A percentile compares a stretch with the other conserved stretches of the same genome.
Conservation (phyloP, 768 basidiomycete species). For the Leccinum aurantiacum region DNA sequence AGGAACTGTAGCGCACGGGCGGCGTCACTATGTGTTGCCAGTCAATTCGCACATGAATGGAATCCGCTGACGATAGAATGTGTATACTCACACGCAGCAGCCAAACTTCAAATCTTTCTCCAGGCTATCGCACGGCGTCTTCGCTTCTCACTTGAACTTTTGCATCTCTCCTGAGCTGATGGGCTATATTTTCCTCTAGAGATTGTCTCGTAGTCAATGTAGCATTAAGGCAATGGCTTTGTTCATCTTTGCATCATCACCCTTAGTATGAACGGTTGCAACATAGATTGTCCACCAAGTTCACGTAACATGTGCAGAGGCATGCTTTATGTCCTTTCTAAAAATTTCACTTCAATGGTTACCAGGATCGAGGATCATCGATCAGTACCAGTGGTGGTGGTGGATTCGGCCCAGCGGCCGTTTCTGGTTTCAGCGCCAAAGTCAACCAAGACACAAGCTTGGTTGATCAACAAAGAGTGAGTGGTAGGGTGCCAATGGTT, state of each 20-base stretch:
- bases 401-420: neutral
- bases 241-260: neutral
- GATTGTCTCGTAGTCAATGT: neutral
- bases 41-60: neutral
- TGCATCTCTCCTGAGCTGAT: neutral
- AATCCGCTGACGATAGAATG: neutral
- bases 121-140: neutral
- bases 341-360: neutral
- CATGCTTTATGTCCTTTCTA: neutral
- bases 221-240: neutral
- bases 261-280: neutral
- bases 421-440: neutral
- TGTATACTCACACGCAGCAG: neutral
- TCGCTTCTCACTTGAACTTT: neutral
- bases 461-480: neutral
- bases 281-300: neutral
- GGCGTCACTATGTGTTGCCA: neutral
- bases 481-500: neutral
- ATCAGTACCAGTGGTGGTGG: neutral
- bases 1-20: too few species aligned
- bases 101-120: neutral
- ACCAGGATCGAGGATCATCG: neutral
- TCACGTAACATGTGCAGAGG: neutral
- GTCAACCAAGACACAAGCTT: neutral
- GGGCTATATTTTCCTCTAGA: neutral